Percentiles rank a stretch among this genome's conserved stretches.
Evolutionary conservation across 1,139 yeast species (phyloP).

Genomic region (Candida pseudoviswanathii): DNA sequence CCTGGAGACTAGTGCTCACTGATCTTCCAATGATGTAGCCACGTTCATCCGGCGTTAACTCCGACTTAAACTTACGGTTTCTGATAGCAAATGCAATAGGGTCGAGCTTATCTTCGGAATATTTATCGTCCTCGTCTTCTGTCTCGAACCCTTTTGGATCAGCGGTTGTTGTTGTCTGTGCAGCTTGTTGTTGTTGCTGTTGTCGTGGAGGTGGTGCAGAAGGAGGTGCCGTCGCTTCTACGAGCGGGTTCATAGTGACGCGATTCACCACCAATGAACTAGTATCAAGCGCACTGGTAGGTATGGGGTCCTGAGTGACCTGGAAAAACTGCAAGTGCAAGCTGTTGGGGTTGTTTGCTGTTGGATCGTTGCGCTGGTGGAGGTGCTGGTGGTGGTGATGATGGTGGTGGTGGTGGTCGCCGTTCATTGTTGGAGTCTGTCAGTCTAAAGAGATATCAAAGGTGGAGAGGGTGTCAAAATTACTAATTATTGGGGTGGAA

Average conservation of each 20-base stretch:
- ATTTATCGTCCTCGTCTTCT: neutral
- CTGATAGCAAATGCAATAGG: slow-evolving; percentile 6
- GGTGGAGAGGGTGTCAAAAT: neutral
- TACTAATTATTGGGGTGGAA: neutral
- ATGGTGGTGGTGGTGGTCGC: neutral
- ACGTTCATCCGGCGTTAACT: slow-evolving; percentile 6
- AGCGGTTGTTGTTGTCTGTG: neutral
- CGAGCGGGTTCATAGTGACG: slow-evolving; percentile 1
- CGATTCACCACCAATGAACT: slow-evolving; percentile 1
- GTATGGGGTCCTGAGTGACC: neutral
- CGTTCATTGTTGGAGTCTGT: neutral
- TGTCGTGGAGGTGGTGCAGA: no score
- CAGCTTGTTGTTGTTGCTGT: neutral
- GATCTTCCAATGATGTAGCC: slow-evolving; percentile 7
- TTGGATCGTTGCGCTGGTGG: neutral
- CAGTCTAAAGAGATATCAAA: no score
- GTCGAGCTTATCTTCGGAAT: slow-evolving; percentile 5
- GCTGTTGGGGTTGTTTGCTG: neutral
- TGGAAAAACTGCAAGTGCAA: slow-evolving; percentile 4
- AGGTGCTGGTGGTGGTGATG: neutral
- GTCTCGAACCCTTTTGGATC: neutral
- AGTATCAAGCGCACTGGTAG: neutral
- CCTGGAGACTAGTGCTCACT: slow-evolving; percentile 6
- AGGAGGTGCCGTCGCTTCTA: neutral
- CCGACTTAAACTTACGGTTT: slow-evolving; percentile 4